Conservation (phyloP, 768 basidiomycete genomes). For the Agaricus sinodeliciosus region DNA sequence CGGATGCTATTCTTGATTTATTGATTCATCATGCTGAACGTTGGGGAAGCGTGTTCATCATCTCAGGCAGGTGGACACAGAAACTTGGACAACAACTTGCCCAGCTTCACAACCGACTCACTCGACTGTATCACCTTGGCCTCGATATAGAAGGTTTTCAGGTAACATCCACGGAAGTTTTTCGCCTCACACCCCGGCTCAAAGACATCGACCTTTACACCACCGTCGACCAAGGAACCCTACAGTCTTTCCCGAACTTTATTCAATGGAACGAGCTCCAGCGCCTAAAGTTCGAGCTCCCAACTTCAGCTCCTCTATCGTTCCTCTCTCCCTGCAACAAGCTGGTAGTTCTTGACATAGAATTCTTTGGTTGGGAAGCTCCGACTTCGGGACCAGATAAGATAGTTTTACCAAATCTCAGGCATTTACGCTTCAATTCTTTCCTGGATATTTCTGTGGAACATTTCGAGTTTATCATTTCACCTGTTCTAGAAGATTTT, state of each 20-base stretch:
- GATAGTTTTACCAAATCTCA: neutral
- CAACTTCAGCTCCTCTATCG: neutral
- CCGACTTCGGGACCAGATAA: neutral
- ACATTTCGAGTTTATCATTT: neutral
- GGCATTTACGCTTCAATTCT: neutral
- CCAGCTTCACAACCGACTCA: conserved; percentile 10
- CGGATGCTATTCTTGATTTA: conserved; percentile 15
- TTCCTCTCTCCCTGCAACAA: neutral
- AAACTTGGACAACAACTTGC: conserved; percentile 17
- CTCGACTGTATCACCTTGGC: neutral
- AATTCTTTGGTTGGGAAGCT: neutral
- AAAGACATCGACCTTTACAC: neutral
- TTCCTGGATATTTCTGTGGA: neutral
- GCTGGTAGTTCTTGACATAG: neutral
- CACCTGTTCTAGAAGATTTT: neutral
- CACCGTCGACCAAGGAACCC: neutral
- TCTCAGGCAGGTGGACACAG: conserved; percentile 14
- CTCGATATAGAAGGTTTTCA: conserved; percentile 1
- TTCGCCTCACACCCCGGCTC: neutral
- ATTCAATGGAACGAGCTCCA: neutral
- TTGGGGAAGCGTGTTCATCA: conserved; percentile 16
- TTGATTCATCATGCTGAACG: conserved; percentile 17
- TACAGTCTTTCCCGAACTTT: neutral
- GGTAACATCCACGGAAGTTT: neutral
- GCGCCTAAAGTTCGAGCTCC: neutral